Conservation (phyloP, 306 rosid genomes). For the Arachis stenosperma region DNA sequence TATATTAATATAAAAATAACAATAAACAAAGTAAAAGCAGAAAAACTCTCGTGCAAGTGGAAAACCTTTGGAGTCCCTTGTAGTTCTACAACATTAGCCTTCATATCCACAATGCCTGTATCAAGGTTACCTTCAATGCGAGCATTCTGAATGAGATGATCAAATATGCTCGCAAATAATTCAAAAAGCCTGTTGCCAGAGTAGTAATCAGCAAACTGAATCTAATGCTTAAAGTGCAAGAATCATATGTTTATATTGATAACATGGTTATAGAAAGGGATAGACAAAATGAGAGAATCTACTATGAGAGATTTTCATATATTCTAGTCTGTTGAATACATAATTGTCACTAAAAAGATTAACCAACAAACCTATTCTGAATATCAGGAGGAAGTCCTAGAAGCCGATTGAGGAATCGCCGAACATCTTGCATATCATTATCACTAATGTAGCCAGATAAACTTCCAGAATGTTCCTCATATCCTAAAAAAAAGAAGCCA, state of each 20-base stretch:
- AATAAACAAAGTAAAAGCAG: conserved; percentile 15
- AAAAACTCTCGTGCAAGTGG: conserved; percentile 27
- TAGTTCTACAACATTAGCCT: conserved; percentile 81
- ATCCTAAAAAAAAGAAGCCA: conserved; percentile 51
- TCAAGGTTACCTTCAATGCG: conserved; percentile 96
- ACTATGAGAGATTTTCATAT: not conserved
- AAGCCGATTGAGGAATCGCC: conserved; percentile 93
- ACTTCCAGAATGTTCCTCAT: conserved; percentile 69
- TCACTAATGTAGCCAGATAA: conserved; percentile 77
- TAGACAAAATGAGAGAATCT: not conserved
- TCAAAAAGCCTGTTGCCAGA: conserved; percentile 75
- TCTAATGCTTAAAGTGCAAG: conserved; percentile 35
- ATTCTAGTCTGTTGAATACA: not conserved
- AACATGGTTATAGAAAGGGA: not conserved
- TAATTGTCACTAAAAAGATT: not conserved
- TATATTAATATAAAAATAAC: conserved; percentile 37
- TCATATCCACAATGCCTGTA: conserved; percentile 93
- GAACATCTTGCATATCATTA: conserved; percentile 95
- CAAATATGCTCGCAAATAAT: conserved; percentile 86
- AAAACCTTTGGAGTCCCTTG: conserved; percentile 94
- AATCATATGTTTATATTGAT: conserved; percentile 26
- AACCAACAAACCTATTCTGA: conserved; percentile 74
- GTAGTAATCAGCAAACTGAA: conserved; percentile 43
- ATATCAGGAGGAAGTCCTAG: conserved; percentile 92
- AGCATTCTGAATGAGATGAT: conserved; percentile 91